Conservation (phyloP, 2,329 filamentous ascomycete genomes). For the Alternaria solani region DNA sequence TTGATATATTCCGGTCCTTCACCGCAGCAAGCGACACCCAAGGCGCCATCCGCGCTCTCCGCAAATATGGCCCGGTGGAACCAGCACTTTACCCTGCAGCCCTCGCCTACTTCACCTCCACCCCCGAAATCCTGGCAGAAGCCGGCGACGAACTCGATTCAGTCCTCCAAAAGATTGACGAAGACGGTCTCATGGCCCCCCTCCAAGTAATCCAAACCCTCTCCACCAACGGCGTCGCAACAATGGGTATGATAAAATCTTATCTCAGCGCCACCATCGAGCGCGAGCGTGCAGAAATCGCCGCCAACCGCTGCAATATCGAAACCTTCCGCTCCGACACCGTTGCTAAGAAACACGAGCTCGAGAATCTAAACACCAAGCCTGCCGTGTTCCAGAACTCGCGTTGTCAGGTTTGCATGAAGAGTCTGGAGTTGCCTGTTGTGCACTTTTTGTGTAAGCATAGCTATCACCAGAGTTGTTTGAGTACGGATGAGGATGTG, state of each 20-base stretch:
- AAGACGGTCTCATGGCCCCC: constrained; percentile 91
- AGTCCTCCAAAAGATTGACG: constrained; percentile 85
- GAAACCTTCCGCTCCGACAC: constrained; percentile 86
- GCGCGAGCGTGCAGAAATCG: constrained; percentile 86
- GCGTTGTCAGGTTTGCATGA: constrained; percentile 82
- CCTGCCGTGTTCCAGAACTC: constrained; percentile 91
- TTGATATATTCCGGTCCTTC: constrained; percentile 97
- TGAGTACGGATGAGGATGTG: constrained; percentile 70
- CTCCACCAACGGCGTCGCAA: constrained; percentile 80
- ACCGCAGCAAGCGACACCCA: constrained; percentile 90
- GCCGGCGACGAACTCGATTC: constrained; percentile 83
- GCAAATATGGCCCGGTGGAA: constrained; percentile 90
- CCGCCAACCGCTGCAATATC: constrained; percentile 81
- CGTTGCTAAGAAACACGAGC: constrained; percentile 77
- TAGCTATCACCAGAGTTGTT: constrained; percentile 90
- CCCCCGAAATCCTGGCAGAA: constrained; percentile 80
- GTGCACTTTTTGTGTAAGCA: constrained; percentile 98
- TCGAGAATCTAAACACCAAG: constrained; percentile 77
- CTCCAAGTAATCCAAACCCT: constrained; percentile 96
- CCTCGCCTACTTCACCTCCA: constrained; percentile 90
- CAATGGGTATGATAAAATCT: constrained; percentile 95
- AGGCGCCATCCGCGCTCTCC: constrained; percentile 86
- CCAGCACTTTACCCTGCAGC: constrained; percentile 92
- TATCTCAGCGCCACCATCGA: constrained; percentile 91
- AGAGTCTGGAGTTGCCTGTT: constrained; percentile 81